Percentiles rank a stretch among this genome's conserved stretches.
These are phyloP conservation scores for Phytophthora sp. DNA, from an alignment of 352 stramenopile genomes.

Conservation along the genomic window DNA sequence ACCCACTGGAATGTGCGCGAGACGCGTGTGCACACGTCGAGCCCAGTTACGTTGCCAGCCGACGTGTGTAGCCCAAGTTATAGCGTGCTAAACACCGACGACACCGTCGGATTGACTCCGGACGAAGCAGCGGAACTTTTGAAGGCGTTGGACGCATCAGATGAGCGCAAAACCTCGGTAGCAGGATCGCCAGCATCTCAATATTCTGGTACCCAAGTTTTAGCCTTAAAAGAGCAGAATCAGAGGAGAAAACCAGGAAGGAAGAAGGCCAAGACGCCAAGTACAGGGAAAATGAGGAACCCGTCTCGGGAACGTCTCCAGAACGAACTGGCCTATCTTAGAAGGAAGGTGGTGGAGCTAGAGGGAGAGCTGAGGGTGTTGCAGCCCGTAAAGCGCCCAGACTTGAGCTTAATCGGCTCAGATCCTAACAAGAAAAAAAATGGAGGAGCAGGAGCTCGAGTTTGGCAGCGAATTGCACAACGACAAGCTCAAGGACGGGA, in stretches of 20 bases:
- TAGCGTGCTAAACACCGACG: background rate
- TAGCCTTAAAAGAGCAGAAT: background rate
- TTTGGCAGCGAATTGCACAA: constrained; percentile 61
- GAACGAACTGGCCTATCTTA: constrained; percentile 50
- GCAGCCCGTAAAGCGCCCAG: constrained; percentile 10
- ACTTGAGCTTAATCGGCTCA: background rate
- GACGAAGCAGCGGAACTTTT: constrained; percentile 41
- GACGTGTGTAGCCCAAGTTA: constrained; percentile 24
- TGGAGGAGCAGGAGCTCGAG: constrained; percentile 18
- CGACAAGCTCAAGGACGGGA: constrained; percentile 43
- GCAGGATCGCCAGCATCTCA: background rate
- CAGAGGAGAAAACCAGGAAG: constrained; percentile 11
- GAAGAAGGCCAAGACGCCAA: constrained; percentile 19
- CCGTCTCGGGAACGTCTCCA: constrained; percentile 55
- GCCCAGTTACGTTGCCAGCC: background rate
- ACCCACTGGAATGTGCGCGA: background rate
- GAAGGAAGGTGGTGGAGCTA: constrained; percentile 48
- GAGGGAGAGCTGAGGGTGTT: constrained; percentile 42
- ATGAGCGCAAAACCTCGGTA: constrained; percentile 6
- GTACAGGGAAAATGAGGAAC: constrained; percentile 43
- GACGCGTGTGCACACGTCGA: background rate
- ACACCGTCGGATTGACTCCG: constrained; percentile 24
- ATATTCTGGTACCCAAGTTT: background rate
- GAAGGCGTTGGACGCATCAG: constrained; percentile 29
- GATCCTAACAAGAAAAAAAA: constrained; percentile 8